Evolutionary conservation across 257 asterid species (phyloP).

Genomic region (Solanum virginianum): DNA sequence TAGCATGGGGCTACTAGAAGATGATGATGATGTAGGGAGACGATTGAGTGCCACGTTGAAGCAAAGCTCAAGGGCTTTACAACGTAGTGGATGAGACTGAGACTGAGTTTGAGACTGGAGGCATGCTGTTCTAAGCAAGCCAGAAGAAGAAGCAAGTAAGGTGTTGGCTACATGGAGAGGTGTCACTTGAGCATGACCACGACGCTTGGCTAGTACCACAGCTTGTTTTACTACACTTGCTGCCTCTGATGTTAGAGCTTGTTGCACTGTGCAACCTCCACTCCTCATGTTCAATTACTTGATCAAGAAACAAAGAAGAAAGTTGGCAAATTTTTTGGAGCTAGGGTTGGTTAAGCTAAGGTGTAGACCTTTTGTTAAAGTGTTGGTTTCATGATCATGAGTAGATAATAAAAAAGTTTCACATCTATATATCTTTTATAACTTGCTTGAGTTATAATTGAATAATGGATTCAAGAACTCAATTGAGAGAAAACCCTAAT

Average conservation of each 20-base stretch:
- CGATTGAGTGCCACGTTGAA: conserved; percentile 91
- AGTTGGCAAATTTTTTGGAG: background rate
- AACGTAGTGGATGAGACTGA: conserved; percentile 82
- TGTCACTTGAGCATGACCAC: conserved; percentile 92
- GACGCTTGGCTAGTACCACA: conserved; percentile 46
- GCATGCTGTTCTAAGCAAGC: conserved; percentile 56
- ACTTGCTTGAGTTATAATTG: background rate
- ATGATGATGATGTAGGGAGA: conserved; percentile 45
- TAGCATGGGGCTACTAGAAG: conserved; percentile 23
- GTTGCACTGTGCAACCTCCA: conserved; percentile 59
- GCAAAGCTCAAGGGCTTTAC: conserved; percentile 91
- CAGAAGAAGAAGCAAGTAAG: conserved; percentile 46
- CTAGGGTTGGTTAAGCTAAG: background rate
- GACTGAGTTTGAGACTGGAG: conserved; percentile 24
- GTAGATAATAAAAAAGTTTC: background rate
- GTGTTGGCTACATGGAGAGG: conserved; percentile 84
- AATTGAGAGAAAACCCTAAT: background rate
- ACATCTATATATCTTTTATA: background rate
- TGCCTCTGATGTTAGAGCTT: conserved; percentile 45
- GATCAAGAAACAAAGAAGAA: background rate
- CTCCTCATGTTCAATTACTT: conserved; percentile 36
- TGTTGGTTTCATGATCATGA: background rate
- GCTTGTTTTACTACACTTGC: conserved; percentile 55
- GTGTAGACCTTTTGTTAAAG: background rate
- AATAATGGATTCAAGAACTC: background rate